Conservation (phyloP, 371 early-diverging fungal genomes). For the Apophysomyces trapeziformis region DNA sequence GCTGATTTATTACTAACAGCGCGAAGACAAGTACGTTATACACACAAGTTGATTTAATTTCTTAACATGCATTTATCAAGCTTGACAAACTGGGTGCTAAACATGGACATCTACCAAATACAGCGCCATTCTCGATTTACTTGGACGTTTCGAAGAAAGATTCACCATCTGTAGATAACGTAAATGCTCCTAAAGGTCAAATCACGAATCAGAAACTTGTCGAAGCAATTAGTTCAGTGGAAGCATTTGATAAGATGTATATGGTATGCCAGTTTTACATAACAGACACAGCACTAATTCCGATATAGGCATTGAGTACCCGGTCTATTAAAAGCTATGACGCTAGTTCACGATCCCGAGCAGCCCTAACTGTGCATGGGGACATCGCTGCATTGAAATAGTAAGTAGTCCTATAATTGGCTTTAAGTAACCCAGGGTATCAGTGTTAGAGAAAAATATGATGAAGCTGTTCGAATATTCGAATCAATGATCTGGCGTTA, state of each 20-base stretch:
- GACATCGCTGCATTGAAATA: constrained; percentile 81
- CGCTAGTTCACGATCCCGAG: constrained; percentile 62
- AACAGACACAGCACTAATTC: not conserved
- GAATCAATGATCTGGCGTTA: constrained; percentile 68
- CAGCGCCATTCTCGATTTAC: constrained; percentile 61
- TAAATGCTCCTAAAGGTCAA: constrained; percentile 24
- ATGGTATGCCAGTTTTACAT: constrained; percentile 49
- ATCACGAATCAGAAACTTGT: constrained; percentile 71
- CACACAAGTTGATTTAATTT: not conserved
- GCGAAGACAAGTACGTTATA: constrained; percentile 60
- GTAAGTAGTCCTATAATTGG: constrained; percentile 47
- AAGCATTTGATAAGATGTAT: constrained; percentile 78
- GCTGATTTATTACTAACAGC: constrained; percentile 81
- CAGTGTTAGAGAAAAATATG: constrained; percentile 68
- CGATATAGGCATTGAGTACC: constrained; percentile 54
- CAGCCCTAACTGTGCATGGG: constrained; percentile 67
- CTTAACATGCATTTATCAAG: constrained; percentile 34
- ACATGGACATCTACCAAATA: constrained; percentile 55
- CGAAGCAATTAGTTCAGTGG: constrained; percentile 62
- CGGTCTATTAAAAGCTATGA: constrained; percentile 77
- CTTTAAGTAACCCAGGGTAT: not conserved
- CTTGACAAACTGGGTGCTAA: constrained; percentile 75
- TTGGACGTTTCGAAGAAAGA: constrained; percentile 35
- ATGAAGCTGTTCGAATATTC: constrained; percentile 70
- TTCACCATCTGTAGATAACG: constrained; percentile 18